phyloP scores from a whole-genome alignment of 2,329 filamentous ascomycete genomes.

The Arachnomyces sp. region DNA sequence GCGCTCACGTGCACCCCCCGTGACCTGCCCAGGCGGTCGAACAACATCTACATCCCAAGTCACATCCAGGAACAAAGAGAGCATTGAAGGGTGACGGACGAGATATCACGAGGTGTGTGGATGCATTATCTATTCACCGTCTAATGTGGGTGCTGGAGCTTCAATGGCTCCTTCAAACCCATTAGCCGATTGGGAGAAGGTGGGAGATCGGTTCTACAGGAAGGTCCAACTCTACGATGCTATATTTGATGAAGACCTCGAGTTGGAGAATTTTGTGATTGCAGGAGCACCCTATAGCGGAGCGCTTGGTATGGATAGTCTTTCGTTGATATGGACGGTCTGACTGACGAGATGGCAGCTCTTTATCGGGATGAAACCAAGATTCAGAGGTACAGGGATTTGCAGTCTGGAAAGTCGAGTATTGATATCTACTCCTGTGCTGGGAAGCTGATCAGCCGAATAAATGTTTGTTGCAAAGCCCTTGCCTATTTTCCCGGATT shows the following conservation, averaged over 20 bases:
- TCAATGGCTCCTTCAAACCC: constrained; percentile 49
- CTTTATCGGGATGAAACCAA: constrained; percentile 84
- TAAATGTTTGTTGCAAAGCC: constrained; percentile 45
- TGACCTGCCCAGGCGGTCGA: constrained; percentile 6
- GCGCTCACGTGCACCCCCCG: too few species aligned
- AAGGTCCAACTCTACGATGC: constrained; percentile 89
- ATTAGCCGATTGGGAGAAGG: constrained; percentile 86
- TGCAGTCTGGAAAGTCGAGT: constrained; percentile 64
- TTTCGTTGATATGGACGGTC: neutral
- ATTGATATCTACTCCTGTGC: constrained; percentile 94
- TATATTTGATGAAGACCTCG: constrained; percentile 85
- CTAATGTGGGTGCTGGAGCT: constrained; percentile 2
- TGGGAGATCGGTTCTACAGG: constrained; percentile 90
- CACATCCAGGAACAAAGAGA: neutral
- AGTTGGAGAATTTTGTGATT: constrained; percentile 90
- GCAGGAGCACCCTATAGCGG: constrained; percentile 88
- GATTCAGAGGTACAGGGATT: constrained; percentile 66
- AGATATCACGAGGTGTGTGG: constrained; percentile 7
- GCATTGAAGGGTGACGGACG: constrained; percentile 6
- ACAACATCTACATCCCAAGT: neutral
- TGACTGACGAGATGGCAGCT: constrained; percentile 43
- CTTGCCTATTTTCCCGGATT: constrained; percentile 1
- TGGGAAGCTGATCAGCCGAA: constrained; percentile 75
- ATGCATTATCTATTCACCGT: neutral
- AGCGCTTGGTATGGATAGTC: constrained; percentile 63